Base-by-base conservation (phyloP, 352 stramenopile species). In the Phytophthora foliorum region DNA sequence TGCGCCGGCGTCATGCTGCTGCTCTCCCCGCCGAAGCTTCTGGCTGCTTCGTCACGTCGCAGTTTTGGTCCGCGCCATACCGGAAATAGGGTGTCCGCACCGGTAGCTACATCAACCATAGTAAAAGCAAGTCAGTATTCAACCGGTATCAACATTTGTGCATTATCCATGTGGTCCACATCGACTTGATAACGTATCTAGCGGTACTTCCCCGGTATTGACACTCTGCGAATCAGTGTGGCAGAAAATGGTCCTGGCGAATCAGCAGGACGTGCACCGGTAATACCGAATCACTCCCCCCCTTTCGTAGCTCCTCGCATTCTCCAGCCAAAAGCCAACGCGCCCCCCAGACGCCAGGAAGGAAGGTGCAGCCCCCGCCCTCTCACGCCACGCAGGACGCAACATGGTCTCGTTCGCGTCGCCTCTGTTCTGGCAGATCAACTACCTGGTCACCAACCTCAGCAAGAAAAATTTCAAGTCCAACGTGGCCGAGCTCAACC, bases 391-490 rank as follows among this genome's bases (percentile, higher is more conserved):
- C 51, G 17, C 21, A 17, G 16, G 16, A 22, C 21, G 13, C 22
- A 59, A 39, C 49, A 95, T 97, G 89, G 87, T 95, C 71, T 95
- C 89, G 70, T 97, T 97, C 73, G 90, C 91, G 67, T 97, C 91
- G 74, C 92, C 92, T 64, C 77, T 97, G 36, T 97, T 97, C 77
- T 98, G 90, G 91, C 92, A 98, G 80, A 98, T 98, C 67, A 93
- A 96, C 66, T 97, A 97, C 72, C 78, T 98, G 57, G 90, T 98
- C 32, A 96, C 87, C 31, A 97, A 96, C 76, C 85, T 98, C 52
- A 97, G 76, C 80, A 98, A 98, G 84, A 97, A 97, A 62, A 97
- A 97, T 76, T 97, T 97, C 77, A 97, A 97, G 80, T 92, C 88
- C 45, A 97, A 93, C 55, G 90, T 97, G 55, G 89, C 91, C 13